Base-by-base conservation (phyloP, 2,329 filamentous ascomycete species). In the Ophiocordyceps camponoti-saundersi region DNA sequence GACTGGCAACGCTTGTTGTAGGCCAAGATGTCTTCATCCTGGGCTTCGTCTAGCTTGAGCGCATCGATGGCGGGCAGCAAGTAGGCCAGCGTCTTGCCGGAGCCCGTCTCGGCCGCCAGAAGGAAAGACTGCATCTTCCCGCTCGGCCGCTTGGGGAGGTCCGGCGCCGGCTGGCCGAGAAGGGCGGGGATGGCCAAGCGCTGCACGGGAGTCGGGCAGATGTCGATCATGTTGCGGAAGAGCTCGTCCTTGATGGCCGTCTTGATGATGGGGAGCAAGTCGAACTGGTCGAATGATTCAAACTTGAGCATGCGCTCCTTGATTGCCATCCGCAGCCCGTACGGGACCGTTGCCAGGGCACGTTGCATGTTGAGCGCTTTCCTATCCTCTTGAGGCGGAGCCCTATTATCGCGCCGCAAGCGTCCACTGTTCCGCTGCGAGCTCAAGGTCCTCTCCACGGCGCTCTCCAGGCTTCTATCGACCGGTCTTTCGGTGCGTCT, bases 321-420 rank as follows among this genome's bases (percentile, higher is more conserved):
- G 49, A 75, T 63, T 6, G 57, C 61, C 47, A 65, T 63, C 47
- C 79, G 72, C 54, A 78, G 75, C 36, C 77, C 77, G 59, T 95
- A 95, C 0, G 86, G 77, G 5, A 96, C 71, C 3, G 80, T 77
- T 2, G 85, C 70, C 52, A 96, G 68, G 2, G 84, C 73, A 46
- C 80, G 79, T 61, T 95, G 90, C 90, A 96, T 96, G 67, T 93
- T 95, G 62, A 96, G 70, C 5, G 90, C 89, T 60, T 93, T 89
- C 63, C 59, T 69, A 62, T 64, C 58, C 52, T 64, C 61, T 44
- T 18, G 16, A 10, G 11, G 12, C 42, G 6, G 20, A 8, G 18
- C 2, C 3, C n/a, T 11, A 16, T 30, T n/a, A n/a, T 30, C 22
- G 15, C 26, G 22, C 22, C 42, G 42, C 22, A n/a, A 16, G 6